phyloP scores from a whole-genome alignment of 177 flowering plant genomes.

The Vitis hybrid region DNA sequence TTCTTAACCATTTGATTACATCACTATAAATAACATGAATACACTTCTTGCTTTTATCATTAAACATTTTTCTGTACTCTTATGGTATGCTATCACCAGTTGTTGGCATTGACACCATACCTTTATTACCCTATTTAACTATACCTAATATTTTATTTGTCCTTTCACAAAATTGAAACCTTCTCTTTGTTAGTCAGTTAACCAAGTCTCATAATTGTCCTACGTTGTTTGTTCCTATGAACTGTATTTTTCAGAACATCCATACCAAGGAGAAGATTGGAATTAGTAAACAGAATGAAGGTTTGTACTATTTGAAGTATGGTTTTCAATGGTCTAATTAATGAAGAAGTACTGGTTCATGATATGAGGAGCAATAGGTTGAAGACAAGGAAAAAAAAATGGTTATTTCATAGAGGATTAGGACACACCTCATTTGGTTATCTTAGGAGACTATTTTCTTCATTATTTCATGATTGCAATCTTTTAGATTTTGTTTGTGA shows the following conservation, averaged over 20 bases:
- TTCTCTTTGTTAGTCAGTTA: constrained; percentile 2
- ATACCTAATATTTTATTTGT: not conserved
- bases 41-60: no score
- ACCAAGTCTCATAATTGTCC: constrained; percentile 8
- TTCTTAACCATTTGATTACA: no score
- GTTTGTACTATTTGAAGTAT: constrained; percentile 12
- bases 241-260: not conserved
- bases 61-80: no score
- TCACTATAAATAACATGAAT: no score
- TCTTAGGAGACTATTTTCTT: constrained; percentile 9
- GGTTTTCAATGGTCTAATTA: not conserved
- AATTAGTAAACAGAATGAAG: constrained; percentile 1
- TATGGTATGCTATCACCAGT: not conserved
- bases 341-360: not conserved
- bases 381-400: not conserved
- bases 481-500: constrained; percentile 13
- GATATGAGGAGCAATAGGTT: not conserved
- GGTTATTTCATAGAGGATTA: constrained; percentile 3
- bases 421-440: constrained; percentile 11
- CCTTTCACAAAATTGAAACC: constrained; percentile 6
- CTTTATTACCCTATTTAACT: no score
- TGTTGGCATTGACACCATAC: not conserved
- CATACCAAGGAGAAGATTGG: constrained; percentile 16
- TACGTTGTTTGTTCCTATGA: not conserved
- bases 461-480: constrained; percentile 6